Percentiles rank a stretch among this genome's conserved stretches.
These are phyloP conservation scores for Parachlorella kessleri DNA, from an alignment of 139 green algal genomes.

Conservation along the genomic window DNA sequence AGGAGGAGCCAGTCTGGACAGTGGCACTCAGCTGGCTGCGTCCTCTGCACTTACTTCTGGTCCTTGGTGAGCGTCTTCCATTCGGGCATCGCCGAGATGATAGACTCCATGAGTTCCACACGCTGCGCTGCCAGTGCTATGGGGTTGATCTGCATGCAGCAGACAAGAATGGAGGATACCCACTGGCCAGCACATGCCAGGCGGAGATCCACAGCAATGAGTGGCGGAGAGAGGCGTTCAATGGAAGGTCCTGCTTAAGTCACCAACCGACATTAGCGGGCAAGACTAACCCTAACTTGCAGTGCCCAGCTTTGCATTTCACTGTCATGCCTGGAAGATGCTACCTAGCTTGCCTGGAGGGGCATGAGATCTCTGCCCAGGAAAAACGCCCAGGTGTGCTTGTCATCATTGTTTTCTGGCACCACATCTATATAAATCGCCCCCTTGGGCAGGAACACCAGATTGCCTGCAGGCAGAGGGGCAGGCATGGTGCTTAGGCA, in stretches of 20 bases:
- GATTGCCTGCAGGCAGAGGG: slow-evolving; percentile 21
- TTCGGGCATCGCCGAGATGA: slow-evolving; percentile 13
- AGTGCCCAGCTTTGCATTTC: too few species aligned
- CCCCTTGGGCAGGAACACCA: slow-evolving; percentile 36
- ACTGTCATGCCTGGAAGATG: too few species aligned
- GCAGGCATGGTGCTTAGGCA: too few species aligned
- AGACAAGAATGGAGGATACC: too few species aligned
- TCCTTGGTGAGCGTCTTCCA: neutral
- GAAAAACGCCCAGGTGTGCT: slow-evolving; percentile 33
- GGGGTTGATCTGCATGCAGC: slow-evolving; percentile 7
- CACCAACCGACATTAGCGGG: too few species aligned
- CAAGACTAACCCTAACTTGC: too few species aligned
- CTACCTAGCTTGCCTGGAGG: slow-evolving; percentile 7
- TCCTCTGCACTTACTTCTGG: neutral
- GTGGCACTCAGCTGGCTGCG: too few species aligned
- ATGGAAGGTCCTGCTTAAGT: too few species aligned
- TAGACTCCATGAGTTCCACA: slow-evolving; percentile 29
- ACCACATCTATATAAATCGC: slow-evolving; percentile 35
- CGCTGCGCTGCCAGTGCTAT: slow-evolving; percentile 22
- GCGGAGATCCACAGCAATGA: too few species aligned
- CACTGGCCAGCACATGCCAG: too few species aligned
- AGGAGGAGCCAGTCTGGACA: too few species aligned
- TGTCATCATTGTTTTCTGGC: slow-evolving; percentile 36
- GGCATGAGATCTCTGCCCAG: slow-evolving; percentile 25
- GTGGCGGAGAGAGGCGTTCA: too few species aligned